These are phyloP conservation scores for Westerdykella sp. DNA, from an alignment of 2,329 filamentous ascomycete genomes.

Conservation along the genomic window DNA sequence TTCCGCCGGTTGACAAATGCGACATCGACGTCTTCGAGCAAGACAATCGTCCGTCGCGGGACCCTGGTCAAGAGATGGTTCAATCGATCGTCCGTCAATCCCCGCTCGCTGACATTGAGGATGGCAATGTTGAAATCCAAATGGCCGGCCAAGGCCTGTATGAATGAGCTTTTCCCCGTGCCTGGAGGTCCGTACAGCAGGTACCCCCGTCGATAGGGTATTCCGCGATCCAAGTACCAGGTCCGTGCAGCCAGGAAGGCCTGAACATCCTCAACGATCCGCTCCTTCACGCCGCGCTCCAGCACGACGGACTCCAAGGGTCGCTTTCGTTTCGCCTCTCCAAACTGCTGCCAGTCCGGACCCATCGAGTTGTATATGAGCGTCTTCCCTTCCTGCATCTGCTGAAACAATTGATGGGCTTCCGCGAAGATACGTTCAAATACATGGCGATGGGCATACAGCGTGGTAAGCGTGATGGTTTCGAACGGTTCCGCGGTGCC, in stretches of 20 bases:
- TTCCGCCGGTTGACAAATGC: conserved; percentile 79
- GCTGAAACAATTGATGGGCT: conserved; percentile 71
- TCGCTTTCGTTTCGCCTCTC: conserved; percentile 76
- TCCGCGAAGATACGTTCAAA: conserved; percentile 88
- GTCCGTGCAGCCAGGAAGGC: conserved; percentile 73
- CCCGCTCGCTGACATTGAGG: conserved; percentile 82
- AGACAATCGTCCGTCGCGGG: conserved; percentile 71
- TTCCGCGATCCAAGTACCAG: conserved; percentile 93
- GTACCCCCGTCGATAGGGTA: conserved; percentile 86
- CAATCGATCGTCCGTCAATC: conserved; percentile 81
- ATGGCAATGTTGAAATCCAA: conserved; percentile 90
- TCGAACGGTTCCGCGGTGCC: conserved; percentile 87
- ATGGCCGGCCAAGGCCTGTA: conserved; percentile 89
- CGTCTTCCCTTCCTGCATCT: conserved; percentile 85
- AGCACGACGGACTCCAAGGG: conserved; percentile 84
- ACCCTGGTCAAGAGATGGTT: conserved; percentile 81
- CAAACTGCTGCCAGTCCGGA: conserved; percentile 78
- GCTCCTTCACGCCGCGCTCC: conserved; percentile 75
- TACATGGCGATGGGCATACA: conserved; percentile 82
- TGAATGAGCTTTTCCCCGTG: conserved; percentile 92
- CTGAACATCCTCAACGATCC: conserved; percentile 70
- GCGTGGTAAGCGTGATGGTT: conserved; percentile 82
- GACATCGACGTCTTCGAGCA: conserved; percentile 87
- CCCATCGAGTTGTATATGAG: conserved; percentile 81
- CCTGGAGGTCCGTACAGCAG: conserved; percentile 84